Base-by-base conservation (phyloP, 169 alveolate genomes). In the Eimeria brunetti region DNA sequence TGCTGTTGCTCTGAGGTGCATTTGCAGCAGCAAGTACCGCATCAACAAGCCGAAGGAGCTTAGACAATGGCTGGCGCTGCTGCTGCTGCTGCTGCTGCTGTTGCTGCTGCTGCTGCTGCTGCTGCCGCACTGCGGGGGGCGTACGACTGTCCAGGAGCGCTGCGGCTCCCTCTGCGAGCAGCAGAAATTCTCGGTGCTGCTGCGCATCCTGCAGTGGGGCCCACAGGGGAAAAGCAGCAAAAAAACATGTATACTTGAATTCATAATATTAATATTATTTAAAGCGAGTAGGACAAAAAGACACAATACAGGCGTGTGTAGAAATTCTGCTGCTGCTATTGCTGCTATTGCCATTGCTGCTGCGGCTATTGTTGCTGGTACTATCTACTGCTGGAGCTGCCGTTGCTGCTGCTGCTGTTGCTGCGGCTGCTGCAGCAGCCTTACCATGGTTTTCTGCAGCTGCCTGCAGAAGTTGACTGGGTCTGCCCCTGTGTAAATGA, bases 1-100 rank as follows among this genome's bases (percentile, higher is more conserved):
- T 83, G 90, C 51, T 83, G 90, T 46, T 56, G 33, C 33, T 83
- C 62, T 83, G 90, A 0, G 90, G 90, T 64, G 90, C 46, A 41
- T 83, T 51, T 36, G 76, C 76, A 56, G 90, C 90, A 56, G 90
- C 90, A 51, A 83, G 90, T n/a, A 83, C 90, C 4, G 90, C 90
- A 18, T 83, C 90, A 22, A 83, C 75, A 14, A 83, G 71, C 49
- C 53, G 44, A 58, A 58, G 44, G 11, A 83, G 24, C 46, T 41
- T 84, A 11, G 76, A 9, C 36, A 38, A 20, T 12, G 46, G 91
- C 41, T 60, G 91, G 49, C 56, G 78, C 41, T 83, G 91, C 91
- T 84, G 91, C 78, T 84, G 91, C 30, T 75, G 85, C 56, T 75
- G 85, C 85, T 38, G 60, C 58, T 75, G 85, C n/a, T 33, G 58